Conservation (phyloP, 805 yeast genomes). For the Metschnikowia aberdeeniae region DNA sequence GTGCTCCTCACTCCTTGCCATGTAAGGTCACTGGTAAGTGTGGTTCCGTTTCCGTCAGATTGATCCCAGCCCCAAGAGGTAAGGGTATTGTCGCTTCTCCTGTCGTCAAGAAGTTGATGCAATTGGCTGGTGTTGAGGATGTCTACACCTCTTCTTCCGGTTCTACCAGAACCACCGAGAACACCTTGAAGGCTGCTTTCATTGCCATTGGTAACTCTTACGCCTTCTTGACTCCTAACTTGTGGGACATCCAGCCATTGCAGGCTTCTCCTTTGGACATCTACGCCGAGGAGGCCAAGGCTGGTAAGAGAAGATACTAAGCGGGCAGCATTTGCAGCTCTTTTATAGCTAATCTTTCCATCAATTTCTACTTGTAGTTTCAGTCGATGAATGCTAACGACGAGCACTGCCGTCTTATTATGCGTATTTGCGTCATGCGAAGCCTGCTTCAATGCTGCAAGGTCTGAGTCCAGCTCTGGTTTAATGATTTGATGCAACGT, state of each 20-base stretch:
- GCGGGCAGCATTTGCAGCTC: conserved; percentile 13
- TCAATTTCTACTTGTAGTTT: background rate
- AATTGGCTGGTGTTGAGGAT: conserved; percentile 99
- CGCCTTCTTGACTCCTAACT: conserved; percentile 99
- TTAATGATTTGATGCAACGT: background rate
- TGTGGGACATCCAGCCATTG: conserved; percentile 86
- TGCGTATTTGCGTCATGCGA: background rate
- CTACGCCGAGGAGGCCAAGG: conserved; percentile 73
- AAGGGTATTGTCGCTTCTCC: conserved; percentile 99
- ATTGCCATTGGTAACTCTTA: conserved; percentile 99
- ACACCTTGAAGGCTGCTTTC: conserved; percentile 99
- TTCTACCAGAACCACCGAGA: conserved; percentile 99
- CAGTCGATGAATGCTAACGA: no score
- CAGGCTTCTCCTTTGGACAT: conserved; percentile 92
- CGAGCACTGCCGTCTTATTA: background rate
- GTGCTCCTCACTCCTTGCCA: conserved; percentile 98
- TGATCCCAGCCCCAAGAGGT: conserved; percentile 99
- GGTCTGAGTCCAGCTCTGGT: background rate
- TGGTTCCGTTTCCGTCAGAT: conserved; percentile 98
- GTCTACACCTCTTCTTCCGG: conserved; percentile 98
- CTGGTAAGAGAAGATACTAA: conserved; percentile 73
- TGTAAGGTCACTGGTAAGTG: conserved; percentile 99
- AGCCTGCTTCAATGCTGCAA: conserved; percentile 2
- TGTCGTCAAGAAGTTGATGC: conserved; percentile 97
- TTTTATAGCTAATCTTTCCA: conserved; percentile 5